Evolutionary conservation across 805 yeast species (phyloP), one percentile per base, ranked within the genome.

Genomic region (Metahyphopichia silvanorum): DNA sequence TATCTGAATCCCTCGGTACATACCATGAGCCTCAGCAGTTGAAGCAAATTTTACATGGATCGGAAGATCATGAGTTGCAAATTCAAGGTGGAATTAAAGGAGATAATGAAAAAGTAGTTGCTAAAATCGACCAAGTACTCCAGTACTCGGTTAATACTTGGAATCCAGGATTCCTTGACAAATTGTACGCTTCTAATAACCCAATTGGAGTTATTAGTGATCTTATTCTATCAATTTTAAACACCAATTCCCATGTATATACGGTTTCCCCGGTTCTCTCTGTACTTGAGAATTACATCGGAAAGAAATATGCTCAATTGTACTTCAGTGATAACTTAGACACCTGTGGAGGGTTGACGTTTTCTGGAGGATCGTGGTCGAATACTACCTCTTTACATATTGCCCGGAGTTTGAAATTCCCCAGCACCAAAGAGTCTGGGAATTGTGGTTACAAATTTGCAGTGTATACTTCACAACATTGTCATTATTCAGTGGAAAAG

Each of bases 301-400:
- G 81, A 10, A 71, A 67, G 27, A 74, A 77, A 34, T 86, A 86
- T 49, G 95, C 95, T 4, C 51, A 57, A 27, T 40, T 80, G 47
- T 85, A 82, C 57, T 83, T 71, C 46, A 46, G 38, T 12, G 34
- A 51, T 22, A 43, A 44, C 16, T 72, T 71, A 5, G 60, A 60
- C 3, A 61, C 65, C 20, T 75, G 89, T 27, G 95, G 95, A 16
- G 95, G 95, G 0, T 61, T 86, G 43, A 86, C 95, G 0, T 83
- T 86, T 52, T 74, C 87, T 14, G 95, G 95, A 13, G 95, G 95
- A 0, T 81, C 91, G 4, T 86, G 88, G 80, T 83, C 94, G 6
- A 86, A 86, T 55, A 73, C 82, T 33, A 86, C 93, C 3, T 75
- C 86, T 37, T 49, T 86, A 59, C 89, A 84, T 41, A 77, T 65